These are phyloP conservation scores for Pythium dissotocum DNA, from an alignment of 352 stramenopile genomes.

Conservation along the genomic window DNA sequence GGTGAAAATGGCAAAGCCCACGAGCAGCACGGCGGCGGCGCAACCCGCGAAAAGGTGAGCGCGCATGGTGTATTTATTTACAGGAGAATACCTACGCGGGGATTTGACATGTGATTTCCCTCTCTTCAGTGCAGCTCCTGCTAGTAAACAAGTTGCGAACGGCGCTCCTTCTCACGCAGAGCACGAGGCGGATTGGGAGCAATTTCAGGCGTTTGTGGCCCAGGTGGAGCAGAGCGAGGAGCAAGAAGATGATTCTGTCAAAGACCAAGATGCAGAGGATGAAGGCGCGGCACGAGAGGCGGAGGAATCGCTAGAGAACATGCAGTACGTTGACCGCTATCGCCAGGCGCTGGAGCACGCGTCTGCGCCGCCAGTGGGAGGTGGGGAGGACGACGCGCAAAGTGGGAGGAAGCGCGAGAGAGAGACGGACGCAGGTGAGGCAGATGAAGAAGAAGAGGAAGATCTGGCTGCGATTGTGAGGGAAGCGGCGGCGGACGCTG, in stretches of 20 bases:
- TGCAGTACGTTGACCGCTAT: constrained; percentile 69
- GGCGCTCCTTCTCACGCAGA: constrained; percentile 25
- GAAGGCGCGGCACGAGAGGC: constrained; percentile 48
- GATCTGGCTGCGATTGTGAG: constrained; percentile 14
- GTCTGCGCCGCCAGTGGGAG: constrained; percentile 9
- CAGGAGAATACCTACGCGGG: constrained; percentile 2
- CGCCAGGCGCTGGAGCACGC: constrained; percentile 50
- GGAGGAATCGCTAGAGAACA: constrained; percentile 61
- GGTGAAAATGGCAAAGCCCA: background rate
- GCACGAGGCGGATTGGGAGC: constrained; percentile 53
- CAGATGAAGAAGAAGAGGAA: constrained; percentile 16
- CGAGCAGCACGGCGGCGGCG: background rate
- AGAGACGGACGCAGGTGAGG: constrained; percentile 3
- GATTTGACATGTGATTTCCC: too few species aligned
- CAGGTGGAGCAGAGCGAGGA: constrained; percentile 47
- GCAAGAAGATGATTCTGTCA: constrained; percentile 18
- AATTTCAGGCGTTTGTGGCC: constrained; percentile 61
- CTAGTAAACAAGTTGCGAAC: background rate
- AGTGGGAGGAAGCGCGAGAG: constrained; percentile 28
- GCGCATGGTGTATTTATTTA: constrained; percentile 37
- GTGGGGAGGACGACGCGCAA: constrained; percentile 16
- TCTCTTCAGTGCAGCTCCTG: constrained; percentile 45
- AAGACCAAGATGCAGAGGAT: constrained; percentile 40
- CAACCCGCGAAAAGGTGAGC: constrained; percentile 28
- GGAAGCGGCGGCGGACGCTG: constrained; percentile 12